Evolutionary conservation across 169 alveolate species (phyloP).

Genomic region (Plasmodium gallinaceum): DNA sequence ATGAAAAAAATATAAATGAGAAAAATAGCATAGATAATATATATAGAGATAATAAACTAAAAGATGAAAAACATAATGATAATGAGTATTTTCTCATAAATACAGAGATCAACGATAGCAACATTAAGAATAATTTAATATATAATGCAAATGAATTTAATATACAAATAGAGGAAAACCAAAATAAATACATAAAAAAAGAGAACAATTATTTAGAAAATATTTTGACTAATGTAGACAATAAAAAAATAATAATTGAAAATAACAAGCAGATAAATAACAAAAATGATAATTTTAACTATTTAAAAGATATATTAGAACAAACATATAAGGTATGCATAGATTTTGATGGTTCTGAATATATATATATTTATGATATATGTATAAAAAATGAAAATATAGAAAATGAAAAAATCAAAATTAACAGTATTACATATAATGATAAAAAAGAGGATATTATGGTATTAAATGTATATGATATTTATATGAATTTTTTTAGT

Average conservation of each 20-base stretch:
- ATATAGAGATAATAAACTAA: too few relatives aligned
- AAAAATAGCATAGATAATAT: too few relatives aligned
- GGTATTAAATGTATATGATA: not conserved
- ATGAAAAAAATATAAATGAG: too few relatives aligned
- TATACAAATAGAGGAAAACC: not conserved
- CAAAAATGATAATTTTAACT: slow-evolving; percentile 11
- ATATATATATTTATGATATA: slow-evolving; percentile 44
- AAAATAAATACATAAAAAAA: not conserved
- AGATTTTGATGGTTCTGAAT: slow-evolving; percentile 46
- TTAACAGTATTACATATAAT: not conserved
- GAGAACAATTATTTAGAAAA: not conserved
- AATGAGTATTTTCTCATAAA: too few relatives aligned
- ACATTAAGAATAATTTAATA: not conserved
- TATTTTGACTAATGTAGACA: not conserved
- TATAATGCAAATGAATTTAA: not conserved
- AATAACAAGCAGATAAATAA: not conserved
- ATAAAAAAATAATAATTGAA: slow-evolving; percentile 29
- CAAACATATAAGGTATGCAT: slow-evolving; percentile 37
- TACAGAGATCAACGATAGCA: too few relatives aligned
- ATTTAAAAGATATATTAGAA: slow-evolving; percentile 35
- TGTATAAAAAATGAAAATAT: slow-evolving; percentile 7
- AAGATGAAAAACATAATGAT: too few relatives aligned
- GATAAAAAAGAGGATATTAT: not conserved
- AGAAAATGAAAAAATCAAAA: not conserved
- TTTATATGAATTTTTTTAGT: slow-evolving; percentile 17